Conservation (phyloP, 345 rosid species). For the Hibiscus trionum region DNA sequence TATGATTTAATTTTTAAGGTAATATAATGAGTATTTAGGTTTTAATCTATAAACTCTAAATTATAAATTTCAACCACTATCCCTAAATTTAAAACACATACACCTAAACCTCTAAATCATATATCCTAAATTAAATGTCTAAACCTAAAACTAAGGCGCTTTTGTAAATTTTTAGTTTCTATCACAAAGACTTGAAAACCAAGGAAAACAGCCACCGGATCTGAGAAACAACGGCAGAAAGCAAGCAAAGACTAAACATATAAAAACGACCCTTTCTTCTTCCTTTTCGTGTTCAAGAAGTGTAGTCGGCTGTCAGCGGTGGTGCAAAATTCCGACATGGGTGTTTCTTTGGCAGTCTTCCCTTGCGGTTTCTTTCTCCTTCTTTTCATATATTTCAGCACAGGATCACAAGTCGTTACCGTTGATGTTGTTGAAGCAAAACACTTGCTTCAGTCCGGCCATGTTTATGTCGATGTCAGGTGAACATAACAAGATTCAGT, state of each 20-base stretch:
- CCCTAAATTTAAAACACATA: no score
- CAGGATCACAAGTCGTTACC: conserved; percentile 38
- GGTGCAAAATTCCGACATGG: conserved; percentile 21
- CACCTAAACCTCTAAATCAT: no score
- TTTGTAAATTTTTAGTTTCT: no score
- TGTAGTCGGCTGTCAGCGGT: background rate
- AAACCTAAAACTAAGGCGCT: no score
- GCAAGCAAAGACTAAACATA: background rate
- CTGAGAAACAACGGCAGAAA: background rate
- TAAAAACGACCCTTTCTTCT: conserved; percentile 3
- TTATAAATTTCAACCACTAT: no score
- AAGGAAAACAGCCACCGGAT: background rate
- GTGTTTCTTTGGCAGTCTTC: background rate
- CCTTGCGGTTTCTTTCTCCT: conserved; percentile 4
- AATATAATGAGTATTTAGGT: no score
- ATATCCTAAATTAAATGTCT: no score
- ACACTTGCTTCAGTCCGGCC: conserved; percentile 40
- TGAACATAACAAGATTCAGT: background rate
- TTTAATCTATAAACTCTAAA: no score
- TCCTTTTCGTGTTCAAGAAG: no score
- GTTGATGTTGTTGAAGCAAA: conserved; percentile 47
- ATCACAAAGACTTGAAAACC: no score
- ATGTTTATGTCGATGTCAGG: conserved; percentile 61
- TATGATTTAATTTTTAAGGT: no score
- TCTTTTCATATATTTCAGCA: conserved; percentile 19